These are phyloP conservation scores for Maudiozyma serrabonitensis DNA, from an alignment of 805 yeast species.

Conservation along the genomic window DNA sequence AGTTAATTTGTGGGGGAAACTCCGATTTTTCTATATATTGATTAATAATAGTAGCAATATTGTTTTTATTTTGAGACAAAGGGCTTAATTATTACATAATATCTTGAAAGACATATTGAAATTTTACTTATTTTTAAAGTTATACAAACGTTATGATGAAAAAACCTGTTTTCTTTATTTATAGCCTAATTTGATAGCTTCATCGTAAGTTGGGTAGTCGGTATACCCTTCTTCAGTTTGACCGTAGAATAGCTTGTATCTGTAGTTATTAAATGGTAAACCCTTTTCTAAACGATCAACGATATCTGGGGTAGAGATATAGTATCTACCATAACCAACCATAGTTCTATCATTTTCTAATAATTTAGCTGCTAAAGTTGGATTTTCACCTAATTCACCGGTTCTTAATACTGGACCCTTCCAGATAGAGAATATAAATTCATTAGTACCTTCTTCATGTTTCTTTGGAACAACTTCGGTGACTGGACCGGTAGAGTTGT, in stretches of 20 bases:
- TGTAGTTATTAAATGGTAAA: slow-evolving; percentile 32
- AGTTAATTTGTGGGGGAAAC: no score
- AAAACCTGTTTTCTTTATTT: background rate
- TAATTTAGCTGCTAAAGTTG: slow-evolving; percentile 20
- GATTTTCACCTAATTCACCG: slow-evolving; percentile 26
- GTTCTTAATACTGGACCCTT: slow-evolving; percentile 35
- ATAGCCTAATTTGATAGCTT: slow-evolving; percentile 8
- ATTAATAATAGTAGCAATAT: no score
- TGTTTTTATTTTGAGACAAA: no score
- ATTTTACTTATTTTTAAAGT: background rate
- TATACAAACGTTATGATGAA: background rate
- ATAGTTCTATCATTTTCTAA: slow-evolving; percentile 35
- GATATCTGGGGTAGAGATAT: slow-evolving; percentile 30
- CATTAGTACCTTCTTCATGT: slow-evolving; percentile 24
- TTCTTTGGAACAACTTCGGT: slow-evolving; percentile 10
- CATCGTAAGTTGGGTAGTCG: slow-evolving; percentile 11
- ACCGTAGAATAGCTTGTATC: slow-evolving; percentile 41
- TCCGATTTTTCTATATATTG: no score
- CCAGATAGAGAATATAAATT: slow-evolving; percentile 33
- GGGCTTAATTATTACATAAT: background rate
- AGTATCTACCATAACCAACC: slow-evolving; percentile 33
- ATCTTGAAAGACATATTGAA: background rate
- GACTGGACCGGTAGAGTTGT: slow-evolving; percentile 13
- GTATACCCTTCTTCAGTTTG: slow-evolving; percentile 29
- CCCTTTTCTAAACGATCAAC: slow-evolving; percentile 34